Conservation (phyloP, 805 yeast genomes). For the Saccharomycopsis sp. region DNA sequence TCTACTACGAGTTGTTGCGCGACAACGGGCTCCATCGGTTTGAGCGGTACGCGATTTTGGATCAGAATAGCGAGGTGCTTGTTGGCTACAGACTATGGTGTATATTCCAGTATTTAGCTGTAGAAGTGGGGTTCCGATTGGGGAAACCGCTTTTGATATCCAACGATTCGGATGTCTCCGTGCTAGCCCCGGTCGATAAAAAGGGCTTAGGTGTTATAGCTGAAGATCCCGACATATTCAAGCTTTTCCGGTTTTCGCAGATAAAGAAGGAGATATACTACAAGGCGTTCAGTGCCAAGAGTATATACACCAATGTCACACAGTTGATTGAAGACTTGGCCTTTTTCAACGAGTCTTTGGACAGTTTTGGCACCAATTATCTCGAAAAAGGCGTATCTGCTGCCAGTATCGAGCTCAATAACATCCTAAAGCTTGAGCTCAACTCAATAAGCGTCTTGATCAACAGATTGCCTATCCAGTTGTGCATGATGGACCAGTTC, state of each 20-base stretch:
- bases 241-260: not conserved
- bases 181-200: not conserved
- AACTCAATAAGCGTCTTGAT: not conserved
- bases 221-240: not conserved
- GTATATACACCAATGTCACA: not conserved
- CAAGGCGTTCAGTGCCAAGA: not conserved
- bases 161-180: not conserved
- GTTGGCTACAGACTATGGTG: not conserved
- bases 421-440: not conserved
- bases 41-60: not conserved
- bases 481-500: constrained; percentile 1
- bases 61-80: not conserved
- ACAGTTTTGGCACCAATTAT: not conserved
- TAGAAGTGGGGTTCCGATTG: not conserved
- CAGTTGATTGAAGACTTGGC: not conserved
- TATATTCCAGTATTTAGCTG: not conserved
- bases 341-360: not conserved
- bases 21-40: constrained; percentile 1
- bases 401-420: not conserved
- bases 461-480: constrained; percentile 1
- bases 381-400: not conserved
- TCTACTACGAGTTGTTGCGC: not conserved
- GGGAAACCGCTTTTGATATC: not conserved
- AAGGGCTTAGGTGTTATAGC: not conserved
- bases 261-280: not conserved